Conservation (phyloP, 2,329 filamentous ascomycete species). For the Aspergillus piperis region DNA sequence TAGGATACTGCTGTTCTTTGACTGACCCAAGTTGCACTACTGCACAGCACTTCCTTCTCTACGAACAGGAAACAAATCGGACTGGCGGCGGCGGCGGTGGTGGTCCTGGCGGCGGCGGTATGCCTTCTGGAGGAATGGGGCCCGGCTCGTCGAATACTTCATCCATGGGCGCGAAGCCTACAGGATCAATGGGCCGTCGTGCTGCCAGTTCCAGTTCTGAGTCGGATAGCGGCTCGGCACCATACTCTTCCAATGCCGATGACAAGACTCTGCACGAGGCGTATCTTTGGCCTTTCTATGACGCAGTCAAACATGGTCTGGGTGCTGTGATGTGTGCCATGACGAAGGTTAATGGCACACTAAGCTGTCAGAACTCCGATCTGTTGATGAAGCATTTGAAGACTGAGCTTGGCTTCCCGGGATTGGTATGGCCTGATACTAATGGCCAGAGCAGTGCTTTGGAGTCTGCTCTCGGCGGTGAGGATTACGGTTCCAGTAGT, state of each 20-base stretch:
- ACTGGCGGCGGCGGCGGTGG: constrained; percentile 1
- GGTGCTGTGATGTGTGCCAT: constrained; percentile 21
- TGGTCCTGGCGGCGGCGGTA: background rate
- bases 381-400: constrained; percentile 15
- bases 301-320: constrained; percentile 14
- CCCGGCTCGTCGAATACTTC: background rate
- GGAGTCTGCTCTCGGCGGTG: constrained; percentile 4
- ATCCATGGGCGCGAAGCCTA: background rate
- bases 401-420: constrained; percentile 18
- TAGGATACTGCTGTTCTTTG: background rate
- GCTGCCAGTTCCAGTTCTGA: background rate
- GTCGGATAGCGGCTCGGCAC: background rate
- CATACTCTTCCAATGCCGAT: constrained; percentile 17
- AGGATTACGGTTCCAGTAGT: constrained; percentile 11
- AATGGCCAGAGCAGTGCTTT: constrained; percentile 11
- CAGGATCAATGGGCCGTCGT: background rate
- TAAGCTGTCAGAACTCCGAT: constrained; percentile 14
- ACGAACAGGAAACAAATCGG: constrained; percentile 13
- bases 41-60: constrained; percentile 10
- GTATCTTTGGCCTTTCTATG: constrained; percentile 20
- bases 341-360: constrained; percentile 13
- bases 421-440: constrained; percentile 17
- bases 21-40: background rate
- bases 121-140: background rate
- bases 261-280: constrained; percentile 18